phyloP scores from a whole-genome alignment of 1,284 basidiomycete genomes.

The Kalmanozyma brasiliensis region DNA sequence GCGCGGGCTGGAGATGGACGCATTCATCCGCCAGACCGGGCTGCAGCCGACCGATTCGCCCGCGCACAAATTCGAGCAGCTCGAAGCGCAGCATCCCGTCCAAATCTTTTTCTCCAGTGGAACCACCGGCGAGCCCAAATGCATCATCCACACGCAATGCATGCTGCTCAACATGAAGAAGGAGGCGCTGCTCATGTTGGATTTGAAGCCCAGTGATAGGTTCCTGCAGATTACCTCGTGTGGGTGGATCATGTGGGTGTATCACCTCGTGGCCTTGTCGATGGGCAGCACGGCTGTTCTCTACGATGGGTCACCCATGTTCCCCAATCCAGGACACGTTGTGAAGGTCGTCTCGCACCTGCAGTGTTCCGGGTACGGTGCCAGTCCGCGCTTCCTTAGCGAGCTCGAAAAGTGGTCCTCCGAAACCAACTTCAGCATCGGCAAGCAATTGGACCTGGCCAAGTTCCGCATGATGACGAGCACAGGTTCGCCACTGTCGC shows the following conservation, averaged over 20 bases:
- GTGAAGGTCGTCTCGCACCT: conserved; percentile 59
- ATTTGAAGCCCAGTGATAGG: conserved; percentile 53
- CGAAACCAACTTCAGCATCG: conserved; percentile 13
- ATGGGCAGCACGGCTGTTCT: conserved; percentile 60
- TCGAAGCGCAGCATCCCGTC: conserved; percentile 54
- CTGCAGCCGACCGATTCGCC: conserved; percentile 27
- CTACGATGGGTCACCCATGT: conserved; percentile 67
- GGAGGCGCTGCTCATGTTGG: conserved; percentile 45
- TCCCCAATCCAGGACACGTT: conserved; percentile 55
- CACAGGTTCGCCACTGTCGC: conserved; percentile 64
- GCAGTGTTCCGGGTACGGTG: conserved; percentile 60
- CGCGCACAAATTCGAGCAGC: conserved; percentile 43
- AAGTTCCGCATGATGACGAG: conserved; percentile 60
- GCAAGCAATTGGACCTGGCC: conserved; percentile 37
- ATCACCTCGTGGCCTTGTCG: conserved; percentile 53
- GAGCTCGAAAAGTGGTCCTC: conserved; percentile 42
- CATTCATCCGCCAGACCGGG: conserved; percentile 30
- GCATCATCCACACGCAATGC: conserved; percentile 63
- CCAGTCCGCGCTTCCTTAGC: conserved; percentile 55
- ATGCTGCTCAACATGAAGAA: conserved; percentile 53
- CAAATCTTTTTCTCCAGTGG: conserved; percentile 67
- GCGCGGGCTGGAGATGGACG: conserved; percentile 18
- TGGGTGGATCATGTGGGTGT: conserved; percentile 67
- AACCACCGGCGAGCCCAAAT: conserved; percentile 69
- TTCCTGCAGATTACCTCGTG: conserved; percentile 64